A percentile compares a stretch with the other conserved stretches of the same genome.
phyloP scores from a whole-genome alignment of 257 asterid genomes.

The Nicotiana paniculata region DNA sequence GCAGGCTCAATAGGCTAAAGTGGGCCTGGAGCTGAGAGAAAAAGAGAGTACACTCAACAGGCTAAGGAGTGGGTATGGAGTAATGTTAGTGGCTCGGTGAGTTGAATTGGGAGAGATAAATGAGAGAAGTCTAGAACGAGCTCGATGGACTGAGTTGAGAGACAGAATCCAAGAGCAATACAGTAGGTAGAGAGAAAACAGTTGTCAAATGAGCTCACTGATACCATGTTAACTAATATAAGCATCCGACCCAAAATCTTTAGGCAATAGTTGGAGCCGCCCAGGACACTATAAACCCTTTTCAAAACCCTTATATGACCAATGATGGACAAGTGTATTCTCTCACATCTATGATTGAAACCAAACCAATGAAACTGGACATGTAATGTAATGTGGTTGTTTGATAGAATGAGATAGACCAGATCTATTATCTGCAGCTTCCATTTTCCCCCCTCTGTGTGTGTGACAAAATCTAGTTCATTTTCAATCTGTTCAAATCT shows the following conservation, averaged over 20 bases:
- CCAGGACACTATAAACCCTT: neutral
- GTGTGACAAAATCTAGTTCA: neutral
- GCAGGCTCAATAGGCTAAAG: neutral
- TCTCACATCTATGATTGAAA: neutral
- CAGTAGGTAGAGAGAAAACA: neutral
- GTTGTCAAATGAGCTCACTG: neutral
- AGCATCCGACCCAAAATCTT: neutral
- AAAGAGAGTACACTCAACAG: neutral
- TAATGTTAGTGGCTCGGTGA: neutral
- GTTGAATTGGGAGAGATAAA: neutral
- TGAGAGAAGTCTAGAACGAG: neutral
- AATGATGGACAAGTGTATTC: neutral
- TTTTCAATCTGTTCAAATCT: slow-evolving; percentile 11
- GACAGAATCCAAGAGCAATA: neutral
- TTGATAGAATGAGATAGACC: neutral
- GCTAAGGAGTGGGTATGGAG: neutral
- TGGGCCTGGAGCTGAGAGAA: neutral
- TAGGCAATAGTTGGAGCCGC: neutral
- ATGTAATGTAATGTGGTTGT: neutral
- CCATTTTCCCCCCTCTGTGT: neutral
- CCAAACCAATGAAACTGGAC: neutral
- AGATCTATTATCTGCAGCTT: neutral
- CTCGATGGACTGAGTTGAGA: neutral
- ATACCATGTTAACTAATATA: neutral
- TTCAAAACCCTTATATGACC: neutral